Evolutionary conservation across 202 grass and related monocot genomes (phyloP).

Genomic region (Elaeis oleifera): DNA sequence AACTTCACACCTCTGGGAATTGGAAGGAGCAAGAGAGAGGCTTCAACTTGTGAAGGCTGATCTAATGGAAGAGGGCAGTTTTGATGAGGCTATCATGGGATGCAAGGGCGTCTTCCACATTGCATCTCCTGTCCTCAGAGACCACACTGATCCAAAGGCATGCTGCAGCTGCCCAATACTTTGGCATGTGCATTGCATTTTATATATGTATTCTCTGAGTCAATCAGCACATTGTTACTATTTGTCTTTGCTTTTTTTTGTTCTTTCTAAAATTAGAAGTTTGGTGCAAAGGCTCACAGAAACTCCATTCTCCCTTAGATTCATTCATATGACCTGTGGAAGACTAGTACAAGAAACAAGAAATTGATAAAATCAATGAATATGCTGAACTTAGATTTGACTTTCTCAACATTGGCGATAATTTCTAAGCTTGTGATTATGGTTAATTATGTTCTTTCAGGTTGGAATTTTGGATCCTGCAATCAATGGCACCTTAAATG

Average conservation of each 20-base stretch:
- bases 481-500: conserved; percentile 64
- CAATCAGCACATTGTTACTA: not conserved
- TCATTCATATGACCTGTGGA: too few species aligned
- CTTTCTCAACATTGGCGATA: too few species aligned
- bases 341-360: too few species aligned
- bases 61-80: conserved; percentile 76
- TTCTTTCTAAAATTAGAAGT: too few species aligned
- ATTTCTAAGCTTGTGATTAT: not conserved
- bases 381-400: too few species aligned
- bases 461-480: conserved; percentile 60
- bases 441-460: conserved; percentile 25
- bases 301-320: too few species aligned
- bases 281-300: too few species aligned
- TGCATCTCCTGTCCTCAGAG: conserved; percentile 50
- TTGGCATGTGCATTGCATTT: too few species aligned
- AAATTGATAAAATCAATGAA: too few species aligned
- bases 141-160: conserved; percentile 57
- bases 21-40: conserved; percentile 70
- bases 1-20: conserved; percentile 63
- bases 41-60: conserved; percentile 63
- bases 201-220: too few species aligned
- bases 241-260: not conserved
- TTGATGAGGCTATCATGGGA: conserved; percentile 62
- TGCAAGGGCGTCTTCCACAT: conserved; percentile 80
- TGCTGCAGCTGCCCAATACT: not conserved